Evolutionary conservation across 2,329 filamentous ascomycete species (phyloP).

Genomic region (Venturia effusa): DNA sequence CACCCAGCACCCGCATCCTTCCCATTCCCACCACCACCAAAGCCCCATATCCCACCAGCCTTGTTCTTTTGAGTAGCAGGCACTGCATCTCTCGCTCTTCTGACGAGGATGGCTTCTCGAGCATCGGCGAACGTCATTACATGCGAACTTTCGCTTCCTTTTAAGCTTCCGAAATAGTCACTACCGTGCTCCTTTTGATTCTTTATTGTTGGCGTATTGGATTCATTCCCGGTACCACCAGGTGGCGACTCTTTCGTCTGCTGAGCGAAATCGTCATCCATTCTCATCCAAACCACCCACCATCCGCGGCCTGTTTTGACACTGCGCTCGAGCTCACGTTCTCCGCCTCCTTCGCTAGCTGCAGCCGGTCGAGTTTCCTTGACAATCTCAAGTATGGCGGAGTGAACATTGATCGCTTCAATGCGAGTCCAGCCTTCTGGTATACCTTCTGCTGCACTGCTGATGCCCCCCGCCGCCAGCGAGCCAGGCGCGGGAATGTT

Average conservation of each 20-base stretch:
- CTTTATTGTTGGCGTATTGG: not conserved
- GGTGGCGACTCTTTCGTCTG: not conserved
- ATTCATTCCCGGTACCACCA: not conserved
- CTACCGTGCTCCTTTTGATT: not conserved
- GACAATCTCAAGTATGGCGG: constrained; percentile 47
- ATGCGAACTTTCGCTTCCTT: not conserved
- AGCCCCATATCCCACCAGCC: constrained; percentile 16
- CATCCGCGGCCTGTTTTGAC: constrained; percentile 54
- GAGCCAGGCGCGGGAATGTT: constrained; percentile 48
- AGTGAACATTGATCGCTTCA: constrained; percentile 52
- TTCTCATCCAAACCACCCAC: constrained; percentile 57
- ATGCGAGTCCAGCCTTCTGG: constrained; percentile 26
- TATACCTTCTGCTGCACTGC: constrained; percentile 11
- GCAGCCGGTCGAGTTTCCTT: constrained; percentile 36
- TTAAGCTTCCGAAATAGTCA: not conserved
- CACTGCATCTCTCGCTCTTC: constrained; percentile 12
- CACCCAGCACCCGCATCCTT: constrained; percentile 30
- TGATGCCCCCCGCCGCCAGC: constrained; percentile 27
- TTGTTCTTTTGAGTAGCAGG: constrained; percentile 1
- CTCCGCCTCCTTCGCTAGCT: constrained; percentile 15
- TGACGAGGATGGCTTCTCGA: constrained; percentile 14
- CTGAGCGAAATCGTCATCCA: constrained; percentile 18
- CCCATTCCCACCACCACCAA: constrained; percentile 20
- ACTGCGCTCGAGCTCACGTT: constrained; percentile 45
- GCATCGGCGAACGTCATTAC: constrained; percentile 2